Base-by-base conservation (phyloP, 345 rosid genomes). In the Hibiscus mutabilis region DNA sequence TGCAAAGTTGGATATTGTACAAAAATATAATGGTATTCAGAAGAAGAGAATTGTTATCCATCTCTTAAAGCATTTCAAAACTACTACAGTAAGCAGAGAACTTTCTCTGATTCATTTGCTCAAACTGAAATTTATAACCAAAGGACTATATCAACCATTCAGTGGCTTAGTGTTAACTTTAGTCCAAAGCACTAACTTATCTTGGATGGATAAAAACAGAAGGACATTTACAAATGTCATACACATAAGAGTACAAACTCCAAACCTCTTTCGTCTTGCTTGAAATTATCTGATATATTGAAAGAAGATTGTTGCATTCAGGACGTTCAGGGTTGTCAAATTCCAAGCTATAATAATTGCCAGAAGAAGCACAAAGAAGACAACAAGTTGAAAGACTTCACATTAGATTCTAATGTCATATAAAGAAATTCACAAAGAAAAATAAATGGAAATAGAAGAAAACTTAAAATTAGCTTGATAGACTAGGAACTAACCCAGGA, bases 291-390 rank as follows among this genome's bases (percentile, higher is more conserved):
- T 88, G 96, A 84, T 91, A 89, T 58, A 94, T 76, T 1, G 96
- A 87, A 72, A 93, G 96, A 81, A 93, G 97, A 78, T 91, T 93
- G 81, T 74, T 83, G 87, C 97, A 93, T 83, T 93, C 97, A 52
- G 95, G 97, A 78, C 96, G 88, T 79, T 89, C 97, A 66, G 89
- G 95, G 76, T 88, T 91, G 71, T 87, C 98, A 79, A 91, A 91
- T 76, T 91, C 95, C 76, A 91, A 60, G 78, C 97, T 94, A 87
- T 75, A 60, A 60, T 18, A 65, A 35, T 47, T 73, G 56, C 72
- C 47, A 74, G 51, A 31, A 66, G 68, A 66, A 74, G 71, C 52
- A 3, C 8, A 66, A 59, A 64, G 47, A 21, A 5, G 25, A 58
- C 62, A 6, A 40, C 65, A 44, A 73, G 58, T 51, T 15, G 31